phyloP scores from a whole-genome alignment of 768 basidiomycete species.

The Flagelloscypha sp. region DNA sequence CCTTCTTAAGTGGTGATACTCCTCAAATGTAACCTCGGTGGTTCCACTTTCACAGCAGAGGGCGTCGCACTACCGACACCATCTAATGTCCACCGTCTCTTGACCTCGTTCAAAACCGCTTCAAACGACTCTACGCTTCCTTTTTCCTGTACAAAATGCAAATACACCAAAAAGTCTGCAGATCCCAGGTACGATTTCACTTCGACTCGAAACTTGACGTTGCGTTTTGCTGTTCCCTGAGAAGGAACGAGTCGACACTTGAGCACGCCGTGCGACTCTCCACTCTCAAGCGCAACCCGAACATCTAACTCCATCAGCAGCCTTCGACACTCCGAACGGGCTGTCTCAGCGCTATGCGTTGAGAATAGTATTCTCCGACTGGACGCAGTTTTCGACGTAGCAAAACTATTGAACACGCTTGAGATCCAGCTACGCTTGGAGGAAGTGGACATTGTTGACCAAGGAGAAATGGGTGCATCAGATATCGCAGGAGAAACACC shows the following conservation, averaged over 20 bases:
- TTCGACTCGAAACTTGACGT: conserved; percentile 79
- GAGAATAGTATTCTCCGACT: conserved; percentile 53
- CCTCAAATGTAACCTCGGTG: too few relatives aligned
- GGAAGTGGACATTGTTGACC: conserved; percentile 22
- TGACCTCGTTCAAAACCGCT: conserved; percentile 57
- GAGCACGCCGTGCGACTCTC: conserved; percentile 56
- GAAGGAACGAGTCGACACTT: conserved; percentile 61
- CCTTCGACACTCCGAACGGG: conserved; percentile 65
- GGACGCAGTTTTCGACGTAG: too few relatives aligned
- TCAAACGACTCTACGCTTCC: conserved; percentile 81
- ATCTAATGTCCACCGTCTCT: conserved; percentile 65
- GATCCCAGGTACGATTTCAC: too few relatives aligned
- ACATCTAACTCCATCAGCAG: conserved; percentile 68
- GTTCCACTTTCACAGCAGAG: too few relatives aligned
- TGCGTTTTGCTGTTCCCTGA: conserved; percentile 53
- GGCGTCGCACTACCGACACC: conserved; percentile 9
- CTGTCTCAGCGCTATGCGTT: conserved; percentile 48
- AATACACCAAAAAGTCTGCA: conserved; percentile 36
- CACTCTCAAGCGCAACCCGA: conserved; percentile 54
- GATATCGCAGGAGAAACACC: conserved; percentile 34
- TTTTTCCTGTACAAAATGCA: conserved; percentile 75
- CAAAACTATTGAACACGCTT: conserved; percentile 71
- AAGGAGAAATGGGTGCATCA: conserved; percentile 37
- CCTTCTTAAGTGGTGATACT: too few relatives aligned
- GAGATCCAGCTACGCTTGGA: conserved; percentile 78